Percentiles rank a stretch among this genome's conserved stretches.
Evolutionary conservation across 2,329 filamentous ascomycete species (phyloP).

Genomic region (Onygena corvina): DNA sequence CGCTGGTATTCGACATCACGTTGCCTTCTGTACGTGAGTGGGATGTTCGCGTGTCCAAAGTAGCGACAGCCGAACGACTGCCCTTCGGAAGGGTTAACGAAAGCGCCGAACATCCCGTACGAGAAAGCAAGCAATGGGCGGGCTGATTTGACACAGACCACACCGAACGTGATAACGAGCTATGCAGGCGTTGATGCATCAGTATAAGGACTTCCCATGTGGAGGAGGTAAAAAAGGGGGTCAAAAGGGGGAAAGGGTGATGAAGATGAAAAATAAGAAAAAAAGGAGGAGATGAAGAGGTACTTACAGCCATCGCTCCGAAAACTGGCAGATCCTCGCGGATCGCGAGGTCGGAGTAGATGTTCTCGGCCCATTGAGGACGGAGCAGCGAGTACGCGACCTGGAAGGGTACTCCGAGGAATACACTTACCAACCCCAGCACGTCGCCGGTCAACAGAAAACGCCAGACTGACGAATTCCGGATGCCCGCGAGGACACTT

Average conservation of each 20-base stretch:
- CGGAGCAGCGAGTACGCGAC: not conserved
- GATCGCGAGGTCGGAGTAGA: constrained; percentile 2
- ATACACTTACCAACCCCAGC: constrained; percentile 5
- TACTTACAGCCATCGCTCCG: not conserved
- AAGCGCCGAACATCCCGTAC: constrained; percentile 8
- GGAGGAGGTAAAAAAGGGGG: not conserved
- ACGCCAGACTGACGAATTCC: constrained; percentile 1
- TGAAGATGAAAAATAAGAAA: not conserved
- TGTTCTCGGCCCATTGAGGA: constrained; percentile 1
- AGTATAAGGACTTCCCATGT: not conserved
- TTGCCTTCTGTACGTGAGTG: not conserved
- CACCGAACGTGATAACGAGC: not conserved
- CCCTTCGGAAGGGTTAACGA: constrained; percentile 6
- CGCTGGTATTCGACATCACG: constrained; percentile 7
- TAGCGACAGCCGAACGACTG: constrained; percentile 3
- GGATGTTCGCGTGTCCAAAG: not conserved
- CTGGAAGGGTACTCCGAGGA: not conserved
- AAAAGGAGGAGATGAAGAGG: not conserved
- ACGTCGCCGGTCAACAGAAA: constrained; percentile 5
- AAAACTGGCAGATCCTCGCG: not conserved
- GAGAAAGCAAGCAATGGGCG: constrained; percentile 9
- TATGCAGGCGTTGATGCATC: not conserved
- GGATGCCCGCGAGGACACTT: not conserved
- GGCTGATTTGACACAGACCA: not conserved
- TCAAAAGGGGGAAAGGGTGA: not conserved